Base-by-base conservation (phyloP, 306 rosid species). In the Prunus armeniaca region DNA sequence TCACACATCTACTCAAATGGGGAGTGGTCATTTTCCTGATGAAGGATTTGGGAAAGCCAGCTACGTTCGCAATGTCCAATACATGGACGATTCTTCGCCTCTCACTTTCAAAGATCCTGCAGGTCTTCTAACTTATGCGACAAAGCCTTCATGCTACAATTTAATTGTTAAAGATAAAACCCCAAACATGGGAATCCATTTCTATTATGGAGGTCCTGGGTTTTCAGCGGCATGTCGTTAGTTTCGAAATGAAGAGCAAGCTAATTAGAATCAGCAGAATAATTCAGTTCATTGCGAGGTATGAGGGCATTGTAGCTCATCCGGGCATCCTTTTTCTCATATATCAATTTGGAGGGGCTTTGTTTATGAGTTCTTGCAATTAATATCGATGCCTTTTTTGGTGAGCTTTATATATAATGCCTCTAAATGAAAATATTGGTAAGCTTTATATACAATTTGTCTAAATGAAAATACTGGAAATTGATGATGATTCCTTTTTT, bases 1-100 rank as follows among this genome's bases (percentile, higher is more conserved):
- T 50, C 85, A 82, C 61, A 67, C 85, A 5, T 3, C 18, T 3
- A 82, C 85, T 60, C 72, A 82, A 12, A 82, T 82, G 85, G 82
- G 85, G 38, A 82, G 85, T 20, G 67, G 81, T 24, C 82, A 71
- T 49, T 82, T 82, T 50, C 76, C 82, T 0, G 8, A 4, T 15
- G 82, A 82, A 67, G 79, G 78, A 4, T 66, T 12, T 11, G 70
- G 73, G 12, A 82, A 12, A 73, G 82, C 82, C 32, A 66, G 79
- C 22, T 76, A 18, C 73, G 9, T 82, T 11, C 6, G 67, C 54
- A 72, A 77, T 52, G 17, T 77, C 27, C 52, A 61, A n/a, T 82
- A 56, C 58, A 3, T 34, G 24, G 76, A 69, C 7, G 5, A 56
- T 3, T 56, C 62, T 25, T 3, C 15, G 0, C 43, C 43, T 6